Evolutionary conservation across 192 early-diverging fungal genomes (phyloP), one percentile per base, ranked within the genome.

Genomic region (Coemansia sp.): DNA sequence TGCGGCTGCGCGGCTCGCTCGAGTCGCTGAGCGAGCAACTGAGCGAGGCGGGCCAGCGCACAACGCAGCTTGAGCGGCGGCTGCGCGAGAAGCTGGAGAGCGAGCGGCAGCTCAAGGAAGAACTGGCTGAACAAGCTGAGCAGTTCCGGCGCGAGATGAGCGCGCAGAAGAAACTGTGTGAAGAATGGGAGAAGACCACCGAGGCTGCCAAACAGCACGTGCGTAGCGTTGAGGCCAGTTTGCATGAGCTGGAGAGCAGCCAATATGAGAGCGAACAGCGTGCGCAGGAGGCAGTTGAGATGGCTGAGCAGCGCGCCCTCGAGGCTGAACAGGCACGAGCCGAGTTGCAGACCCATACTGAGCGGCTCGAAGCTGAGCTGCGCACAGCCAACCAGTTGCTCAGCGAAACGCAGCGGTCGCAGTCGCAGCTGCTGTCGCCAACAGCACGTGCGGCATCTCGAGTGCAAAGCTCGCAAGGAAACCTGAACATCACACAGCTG

Each of bases 401-500:
- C 5, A 27, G 38, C 47, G 72, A 78, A 6, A 56, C 57, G 10
- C 29, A 66, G 14, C 24, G 54, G 4, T 22, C 62, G 2, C 66
- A 60, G 38, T 29, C 63, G 54, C 66, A 67, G 29, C 29, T 84
- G 6, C 39, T 87, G 25, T 86, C 86, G 35, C 83, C 86, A n/a
- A 85, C 88, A 0, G 88, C 86, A 8, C 67, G 74, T 4, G 67
- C 73, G 3, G 86, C 84, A 1, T 58, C 75, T 8, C 63, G 73
- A 23, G 45, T 83, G 32, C 81, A 85, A 59, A 75, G 76, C 23
- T 32, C 69, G 21, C 70, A 76, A 19, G 61, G 57, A 23, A 80
- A 82, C 37, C 74, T 87, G 55, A 84, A 84, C 27, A 83, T 89
- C 21, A 89, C 88, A 23, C 79, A 89, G 69, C 81, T 87, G 48